Conservation (phyloP, 2,329 filamentous ascomycete species). For the Phoma sp. region DNA sequence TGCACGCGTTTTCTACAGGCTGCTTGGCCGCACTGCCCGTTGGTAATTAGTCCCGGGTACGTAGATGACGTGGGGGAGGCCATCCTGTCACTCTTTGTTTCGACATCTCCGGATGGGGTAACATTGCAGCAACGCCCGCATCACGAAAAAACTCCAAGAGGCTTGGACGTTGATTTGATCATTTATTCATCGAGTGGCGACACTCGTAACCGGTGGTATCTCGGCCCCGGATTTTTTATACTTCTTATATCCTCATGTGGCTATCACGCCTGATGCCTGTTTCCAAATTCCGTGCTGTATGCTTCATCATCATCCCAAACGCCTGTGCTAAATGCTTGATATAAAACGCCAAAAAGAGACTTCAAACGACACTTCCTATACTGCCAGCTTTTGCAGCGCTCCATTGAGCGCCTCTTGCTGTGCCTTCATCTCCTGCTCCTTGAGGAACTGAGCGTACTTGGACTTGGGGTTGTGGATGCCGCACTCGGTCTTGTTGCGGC, state of each 20-base stretch:
- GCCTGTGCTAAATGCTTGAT: slow-evolving; percentile 50
- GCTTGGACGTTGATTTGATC: background rate
- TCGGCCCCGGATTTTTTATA: slow-evolving; percentile 31
- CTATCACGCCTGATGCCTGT: slow-evolving; percentile 5
- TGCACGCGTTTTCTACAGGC: slow-evolving; percentile 41
- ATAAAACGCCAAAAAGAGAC: slow-evolving; percentile 34
- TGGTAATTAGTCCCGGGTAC: background rate
- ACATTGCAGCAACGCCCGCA: background rate
- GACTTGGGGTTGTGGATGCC: slow-evolving; percentile 98
- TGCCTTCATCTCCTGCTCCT: slow-evolving; percentile 72
- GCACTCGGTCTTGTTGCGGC: slow-evolving; percentile 93
- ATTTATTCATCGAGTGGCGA: slow-evolving; percentile 9
- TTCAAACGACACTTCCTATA: slow-evolving; percentile 25
- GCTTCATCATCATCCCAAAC: slow-evolving; percentile 41
- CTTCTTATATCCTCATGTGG: slow-evolving; percentile 5
- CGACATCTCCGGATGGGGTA: slow-evolving; percentile 15
- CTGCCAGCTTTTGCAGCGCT: slow-evolving; percentile 40
- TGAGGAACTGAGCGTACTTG: slow-evolving; percentile 85
- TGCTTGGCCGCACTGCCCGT: slow-evolving; percentile 9
- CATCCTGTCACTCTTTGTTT: slow-evolving; percentile 1
- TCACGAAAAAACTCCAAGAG: slow-evolving; percentile 1
- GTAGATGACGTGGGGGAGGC: slow-evolving; percentile 12
- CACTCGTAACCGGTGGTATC: slow-evolving; percentile 26
- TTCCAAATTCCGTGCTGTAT: slow-evolving; percentile 9
- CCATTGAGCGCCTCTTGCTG: slow-evolving; percentile 46